Percentiles rank a stretch among this genome's conserved stretches.
Evolutionary conservation across 2,329 filamentous ascomycete genomes (phyloP).

Genomic region (Aureobasidium sp.): DNA sequence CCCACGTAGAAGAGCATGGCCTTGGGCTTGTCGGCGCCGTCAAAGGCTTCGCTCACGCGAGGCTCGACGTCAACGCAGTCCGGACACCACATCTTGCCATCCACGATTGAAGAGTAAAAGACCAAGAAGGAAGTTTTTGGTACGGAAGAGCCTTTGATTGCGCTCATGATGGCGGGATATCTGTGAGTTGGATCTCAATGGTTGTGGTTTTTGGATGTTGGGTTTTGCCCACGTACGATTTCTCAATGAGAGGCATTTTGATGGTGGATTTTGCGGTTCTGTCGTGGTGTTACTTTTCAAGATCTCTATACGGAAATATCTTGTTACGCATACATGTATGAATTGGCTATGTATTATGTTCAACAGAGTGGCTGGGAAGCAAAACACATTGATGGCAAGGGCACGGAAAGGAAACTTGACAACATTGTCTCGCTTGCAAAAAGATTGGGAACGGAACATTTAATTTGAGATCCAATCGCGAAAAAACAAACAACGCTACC

Average conservation of each 20-base stretch:
- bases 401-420: background rate
- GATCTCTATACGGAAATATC: too few relatives aligned
- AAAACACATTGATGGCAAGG: conserved; percentile 2
- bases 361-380: background rate
- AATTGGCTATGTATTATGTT: too few relatives aligned
- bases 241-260: conserved; percentile 7
- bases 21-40: background rate
- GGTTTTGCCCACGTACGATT: background rate
- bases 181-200: background rate
- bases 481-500: background rate
- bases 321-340: background rate
- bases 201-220: background rate
- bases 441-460: background rate
- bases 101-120: background rate
- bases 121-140: background rate
- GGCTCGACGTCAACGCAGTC: conserved; percentile 7
- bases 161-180: conserved; percentile 2
- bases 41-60: background rate
- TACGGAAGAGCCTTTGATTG: background rate
- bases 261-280: background rate
- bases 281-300: background rate
- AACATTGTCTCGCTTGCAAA: conserved; percentile 7
- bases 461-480: background rate
- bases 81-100: conserved; percentile 8
- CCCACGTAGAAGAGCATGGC: conserved; percentile 6